Evolutionary conservation across 2,329 filamentous ascomycete species (phyloP), one percentile per base, ranked within the genome.

Genomic region (Diplodia intermedia): DNA sequence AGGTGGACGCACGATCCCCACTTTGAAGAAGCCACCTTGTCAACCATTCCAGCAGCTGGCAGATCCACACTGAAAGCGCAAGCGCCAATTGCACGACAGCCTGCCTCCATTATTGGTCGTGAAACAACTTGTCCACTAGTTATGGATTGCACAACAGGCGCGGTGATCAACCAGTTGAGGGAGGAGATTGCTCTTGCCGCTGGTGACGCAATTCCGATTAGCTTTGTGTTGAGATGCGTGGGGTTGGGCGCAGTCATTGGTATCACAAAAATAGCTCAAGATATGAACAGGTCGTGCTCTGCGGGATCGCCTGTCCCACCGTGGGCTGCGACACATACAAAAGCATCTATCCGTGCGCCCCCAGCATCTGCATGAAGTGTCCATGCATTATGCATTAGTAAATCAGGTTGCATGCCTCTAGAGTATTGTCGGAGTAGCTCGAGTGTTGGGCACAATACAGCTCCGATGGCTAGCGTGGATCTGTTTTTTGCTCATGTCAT

Each of bases 41-140:
- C 50, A 31, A 53, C 23, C 50, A 53, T 53, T 53, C 47, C 50
- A 29, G 50, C 50, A 26, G 49, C 49, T 52, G 49, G 49, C 50
- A 53, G 50, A 23, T 53, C 50, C 50, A 53, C 50, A 31, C 14
- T 14, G 49, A 31, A 11, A n/a, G 14, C 14, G 7, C 26, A 31
- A 53, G 18, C 50, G 26, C 50, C 15, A 29, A 31, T 53, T 0
- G 15, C 26, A 53, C 6, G 8, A 8, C 4, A 2, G 50, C 50
- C 3, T n/a, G 8, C 6, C 18, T 2, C 6, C 18, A 3, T 7
- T 3, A n/a, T 9, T n/a, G 18, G 18, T 7, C 18, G 50, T 53
- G 26, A n/a, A 14, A 15, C 50, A 23, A 12, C 50, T 29, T 26
- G 23, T 26, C 26, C 50, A 11, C 50, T 23, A 53, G 15, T 31